Evolutionary conservation across 345 rosid species (phyloP), one percentile per base, ranked within the genome.

Genomic region (Clarkia xantiana): DNA sequence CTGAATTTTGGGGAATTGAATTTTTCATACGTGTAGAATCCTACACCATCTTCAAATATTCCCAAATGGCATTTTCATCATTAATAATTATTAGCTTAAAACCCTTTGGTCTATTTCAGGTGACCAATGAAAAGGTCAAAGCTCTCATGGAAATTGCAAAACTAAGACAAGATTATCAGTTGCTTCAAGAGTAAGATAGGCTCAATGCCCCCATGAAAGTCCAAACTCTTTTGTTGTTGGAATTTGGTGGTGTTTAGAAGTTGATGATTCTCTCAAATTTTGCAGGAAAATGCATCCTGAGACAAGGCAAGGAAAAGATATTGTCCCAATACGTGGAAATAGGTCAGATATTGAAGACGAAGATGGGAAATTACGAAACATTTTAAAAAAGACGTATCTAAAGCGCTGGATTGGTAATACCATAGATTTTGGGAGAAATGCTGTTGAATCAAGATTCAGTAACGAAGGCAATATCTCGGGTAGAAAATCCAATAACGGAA

Each of bases 41-140:
- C n/a, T n/a, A n/a, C n/a, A n/a, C n/a, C n/a, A n/a, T n/a, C n/a
- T n/a, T n/a, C n/a, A n/a, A n/a, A n/a, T n/a, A n/a, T n/a, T n/a
- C n/a, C n/a, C n/a, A n/a, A n/a, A n/a, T n/a, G n/a, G n/a, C n/a
- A n/a, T n/a, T n/a, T n/a, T n/a, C n/a, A n/a, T n/a, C n/a, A n/a
- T n/a, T n/a, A n/a, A n/a, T n/a, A n/a, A n/a, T n/a, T n/a, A n/a
- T n/a, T 23, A 23, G 6, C 6, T 0, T 29, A 2, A 3, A 29
- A 3, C 1, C 9, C 9, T 4, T 29, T 40, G 49, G 56, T 23
- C 34, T 53, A 56, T 39, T 49, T 56, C 58, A 84, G 99, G 99
- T 84, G 54, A 84, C 97, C 11, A 87, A 77, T 53, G 99, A 93
- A 72, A 93, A 93, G 74, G 99, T 93, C 58, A 87, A 76, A 79